phyloP scores from a whole-genome alignment of 371 early-diverging fungal genomes.

The Encephalitozoon hellem region DNA sequence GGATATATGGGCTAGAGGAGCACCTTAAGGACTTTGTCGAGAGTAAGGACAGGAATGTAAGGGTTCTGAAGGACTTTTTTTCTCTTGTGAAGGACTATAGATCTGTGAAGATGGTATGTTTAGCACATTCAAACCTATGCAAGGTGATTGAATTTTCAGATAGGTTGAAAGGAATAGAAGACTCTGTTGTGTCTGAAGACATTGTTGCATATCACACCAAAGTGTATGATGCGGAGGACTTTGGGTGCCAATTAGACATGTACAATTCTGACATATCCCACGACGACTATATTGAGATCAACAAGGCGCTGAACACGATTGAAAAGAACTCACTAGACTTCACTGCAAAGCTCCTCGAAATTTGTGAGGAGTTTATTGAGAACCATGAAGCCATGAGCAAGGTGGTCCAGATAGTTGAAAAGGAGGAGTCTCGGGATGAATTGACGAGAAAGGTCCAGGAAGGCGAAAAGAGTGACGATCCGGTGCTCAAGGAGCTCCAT shows the following conservation, averaged over 20 bases:
- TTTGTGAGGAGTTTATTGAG: conserved; percentile 30
- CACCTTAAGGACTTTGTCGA: conserved; percentile 9
- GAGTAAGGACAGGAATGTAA: conserved; percentile 16
- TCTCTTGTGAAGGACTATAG: conserved; percentile 38
- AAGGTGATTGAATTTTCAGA: conserved; percentile 33
- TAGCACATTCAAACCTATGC: conserved; percentile 39
- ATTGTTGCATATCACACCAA: conserved; percentile 32
- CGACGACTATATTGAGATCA: conserved; percentile 31
- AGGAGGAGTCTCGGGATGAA: conserved; percentile 47
- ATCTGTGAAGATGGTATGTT: conserved; percentile 34
- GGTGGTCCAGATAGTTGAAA: conserved; percentile 32
- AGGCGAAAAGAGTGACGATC: conserved; percentile 28
- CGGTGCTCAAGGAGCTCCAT: conserved; percentile 25
- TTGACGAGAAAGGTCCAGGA: conserved; percentile 35
- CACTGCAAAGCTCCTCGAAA: conserved; percentile 22
- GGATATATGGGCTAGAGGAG: conserved; percentile 14
- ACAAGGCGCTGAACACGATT: conserved; percentile 23
- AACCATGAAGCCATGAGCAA: conserved; percentile 19
- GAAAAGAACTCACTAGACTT: conserved; percentile 36
- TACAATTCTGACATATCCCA: conserved; percentile 30
- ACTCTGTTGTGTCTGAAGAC: conserved; percentile 18
- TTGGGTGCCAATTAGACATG: conserved; percentile 43
- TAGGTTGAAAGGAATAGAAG: conserved; percentile 18
- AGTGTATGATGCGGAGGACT: conserved; percentile 45
- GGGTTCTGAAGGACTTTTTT: conserved; percentile 27